Evolutionary conservation across 257 asterid genomes (phyloP).

Genomic region (Solanum chmielewskii): DNA sequence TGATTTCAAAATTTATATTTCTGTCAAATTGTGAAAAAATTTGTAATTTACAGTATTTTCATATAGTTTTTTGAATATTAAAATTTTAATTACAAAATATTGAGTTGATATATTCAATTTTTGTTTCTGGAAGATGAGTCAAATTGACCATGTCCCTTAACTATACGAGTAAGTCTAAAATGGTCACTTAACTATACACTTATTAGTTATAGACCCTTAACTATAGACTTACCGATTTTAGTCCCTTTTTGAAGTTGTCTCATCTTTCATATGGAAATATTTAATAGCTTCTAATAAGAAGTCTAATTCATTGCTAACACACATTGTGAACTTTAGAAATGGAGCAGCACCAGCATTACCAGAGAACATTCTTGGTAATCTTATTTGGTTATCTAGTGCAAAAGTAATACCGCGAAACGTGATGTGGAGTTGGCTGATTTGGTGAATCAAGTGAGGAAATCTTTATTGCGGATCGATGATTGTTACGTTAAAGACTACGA

Average conservation of each 20-base stretch:
- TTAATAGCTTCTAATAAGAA: constrained; percentile 15
- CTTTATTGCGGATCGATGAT: constrained; percentile 27
- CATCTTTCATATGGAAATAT: constrained; percentile 58
- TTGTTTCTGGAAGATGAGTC: too few species aligned
- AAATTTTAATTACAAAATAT: too few species aligned
- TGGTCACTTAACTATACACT: too few species aligned
- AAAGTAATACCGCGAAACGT: background rate
- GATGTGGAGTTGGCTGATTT: constrained; percentile 10
- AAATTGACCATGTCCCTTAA: too few species aligned
- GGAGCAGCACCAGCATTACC: constrained; percentile 35
- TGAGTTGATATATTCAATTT: too few species aligned
- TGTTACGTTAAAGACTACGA: constrained; percentile 26
- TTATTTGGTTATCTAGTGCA: constrained; percentile 52
- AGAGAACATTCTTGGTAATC: constrained; percentile 40
- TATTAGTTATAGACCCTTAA: too few species aligned
- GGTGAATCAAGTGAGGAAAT: constrained; percentile 21
- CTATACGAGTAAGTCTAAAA: too few species aligned
- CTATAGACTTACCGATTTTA: too few species aligned
- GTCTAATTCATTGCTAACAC: constrained; percentile 41
- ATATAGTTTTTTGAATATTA: too few species aligned
- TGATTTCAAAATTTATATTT: too few species aligned
- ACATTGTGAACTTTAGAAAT: constrained; percentile 48
- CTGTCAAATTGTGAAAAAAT: too few species aligned
- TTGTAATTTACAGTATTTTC: too few species aligned
- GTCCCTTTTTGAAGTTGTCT: constrained; percentile 32